Base-by-base conservation (phyloP, 176 grass and related monocot species). In the Olyra latifolia region DNA sequence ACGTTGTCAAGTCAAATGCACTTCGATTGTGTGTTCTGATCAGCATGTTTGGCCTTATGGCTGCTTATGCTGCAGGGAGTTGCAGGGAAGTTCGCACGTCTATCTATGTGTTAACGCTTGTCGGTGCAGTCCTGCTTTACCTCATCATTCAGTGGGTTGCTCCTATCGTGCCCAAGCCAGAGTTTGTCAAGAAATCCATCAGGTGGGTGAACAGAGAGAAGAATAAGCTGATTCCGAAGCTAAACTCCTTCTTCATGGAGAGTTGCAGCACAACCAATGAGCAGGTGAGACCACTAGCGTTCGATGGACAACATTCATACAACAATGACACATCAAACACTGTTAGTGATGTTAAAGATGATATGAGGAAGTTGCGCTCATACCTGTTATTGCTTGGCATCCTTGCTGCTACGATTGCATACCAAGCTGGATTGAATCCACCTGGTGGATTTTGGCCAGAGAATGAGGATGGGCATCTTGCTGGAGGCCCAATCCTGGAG, bases 51-150 rank as follows among this genome's bases (percentile, higher is more conserved):
- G 76, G 67, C 38, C 76, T 86, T 35, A 80, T 80, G 76, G 67
- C 45, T 35, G 68, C 84, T 38, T 80, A 73, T 79, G 75, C 75
- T 73, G 75, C 83, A 45, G 83, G 83, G 12, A 85, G 75, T 14
- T 85, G 75, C 67, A 73, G 84, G 68, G 66, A 80, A 9, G 39
- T 86, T 39, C 76, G 28, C 56, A 86, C 68, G 7, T 86, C 84
- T 44, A 80, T 86, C 29, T 80, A 73, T 74, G 84, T 80, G 16
- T 73, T 80, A 24, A 5, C 66, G 8, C 84, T 86, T 47, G 76
- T 80, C 2, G 84, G 57, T 12, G 47, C 48, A 7, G 49, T 86
- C 69, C 48, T 80, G 17, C 9, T 86, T 7, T 86, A 80, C 60
- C 84, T 80, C 15, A 3, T 74, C 25, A 63, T 66, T 55, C 76